Conservation (phyloP, 2,329 filamentous ascomycete species). For the Colletotrichum tabaci region DNA sequence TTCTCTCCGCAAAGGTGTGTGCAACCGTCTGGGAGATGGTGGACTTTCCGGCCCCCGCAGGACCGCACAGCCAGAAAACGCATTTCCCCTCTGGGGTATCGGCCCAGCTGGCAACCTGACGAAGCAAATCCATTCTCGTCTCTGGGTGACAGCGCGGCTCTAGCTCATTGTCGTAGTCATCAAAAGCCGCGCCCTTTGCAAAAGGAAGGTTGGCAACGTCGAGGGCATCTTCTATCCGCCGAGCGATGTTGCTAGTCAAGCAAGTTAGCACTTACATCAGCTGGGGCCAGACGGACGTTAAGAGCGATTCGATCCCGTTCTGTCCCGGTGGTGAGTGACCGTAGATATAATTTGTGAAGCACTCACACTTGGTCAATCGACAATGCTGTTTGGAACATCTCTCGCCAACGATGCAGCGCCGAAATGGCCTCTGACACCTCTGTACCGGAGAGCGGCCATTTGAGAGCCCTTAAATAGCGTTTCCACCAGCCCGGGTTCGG, state of each 20-base stretch:
- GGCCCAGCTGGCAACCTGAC: too few species aligned
- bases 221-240: background rate
- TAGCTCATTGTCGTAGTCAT: background rate
- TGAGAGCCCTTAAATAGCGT: too few species aligned
- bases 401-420: too few species aligned
- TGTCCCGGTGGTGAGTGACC: too few species aligned
- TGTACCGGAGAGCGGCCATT: too few species aligned
- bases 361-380: background rate
- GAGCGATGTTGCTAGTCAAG: background rate
- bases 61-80: constrained; percentile 56
- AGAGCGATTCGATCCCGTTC: too few species aligned
- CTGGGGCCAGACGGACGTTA: too few species aligned
- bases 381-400: background rate
- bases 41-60: constrained; percentile 58
- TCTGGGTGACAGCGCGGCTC: background rate
- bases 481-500: too few species aligned
- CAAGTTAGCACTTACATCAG: background rate
- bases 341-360: too few species aligned
- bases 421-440: too few species aligned
- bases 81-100: too few species aligned
- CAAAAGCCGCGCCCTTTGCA: background rate
- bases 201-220: background rate
- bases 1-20: background rate
- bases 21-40: constrained; percentile 50
- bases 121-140: too few species aligned